Conservation (phyloP, 2,329 filamentous ascomycete species). For the Didymella glomerata region DNA sequence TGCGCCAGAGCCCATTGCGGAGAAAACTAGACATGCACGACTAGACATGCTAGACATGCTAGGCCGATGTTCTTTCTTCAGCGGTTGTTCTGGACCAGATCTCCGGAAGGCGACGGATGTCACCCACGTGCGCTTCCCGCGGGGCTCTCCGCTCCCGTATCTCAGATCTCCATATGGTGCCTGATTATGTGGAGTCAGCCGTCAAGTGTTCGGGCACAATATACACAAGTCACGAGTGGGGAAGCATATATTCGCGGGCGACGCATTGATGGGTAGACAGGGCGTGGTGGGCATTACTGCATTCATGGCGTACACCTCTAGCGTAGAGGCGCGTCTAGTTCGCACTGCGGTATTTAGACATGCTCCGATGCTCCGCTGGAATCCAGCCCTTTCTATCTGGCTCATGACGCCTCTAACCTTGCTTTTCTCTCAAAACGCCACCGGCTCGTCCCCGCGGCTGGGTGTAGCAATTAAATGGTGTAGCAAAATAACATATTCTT, state of each 20-base stretch:
- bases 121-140: slow-evolving; percentile 3
- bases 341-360: neutral
- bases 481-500: slow-evolving; percentile 13
- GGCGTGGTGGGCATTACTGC: neutral
- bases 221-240: too few species aligned
- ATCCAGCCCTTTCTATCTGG: neutral
- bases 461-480: slow-evolving; percentile 12
- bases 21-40: too few species aligned
- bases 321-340: slow-evolving; percentile 5
- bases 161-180: neutral
- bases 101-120: slow-evolving; percentile 6
- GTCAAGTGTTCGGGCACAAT: too few species aligned
- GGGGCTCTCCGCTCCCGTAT: neutral
- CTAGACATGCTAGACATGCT: too few species aligned
- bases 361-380: neutral
- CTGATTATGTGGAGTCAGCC: neutral
- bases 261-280: too few species aligned
- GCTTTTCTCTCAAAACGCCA: slow-evolving; percentile 1
- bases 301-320: neutral
- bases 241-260: too few species aligned
- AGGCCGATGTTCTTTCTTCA: too few species aligned
- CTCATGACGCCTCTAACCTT: slow-evolving; percentile 3
- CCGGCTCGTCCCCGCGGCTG: slow-evolving; percentile 5
- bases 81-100: neutral
- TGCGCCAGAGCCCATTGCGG: too few species aligned